Evolutionary conservation across 2,329 filamentous ascomycete genomes (phyloP).

Genomic region (Cytospora piceicola): DNA sequence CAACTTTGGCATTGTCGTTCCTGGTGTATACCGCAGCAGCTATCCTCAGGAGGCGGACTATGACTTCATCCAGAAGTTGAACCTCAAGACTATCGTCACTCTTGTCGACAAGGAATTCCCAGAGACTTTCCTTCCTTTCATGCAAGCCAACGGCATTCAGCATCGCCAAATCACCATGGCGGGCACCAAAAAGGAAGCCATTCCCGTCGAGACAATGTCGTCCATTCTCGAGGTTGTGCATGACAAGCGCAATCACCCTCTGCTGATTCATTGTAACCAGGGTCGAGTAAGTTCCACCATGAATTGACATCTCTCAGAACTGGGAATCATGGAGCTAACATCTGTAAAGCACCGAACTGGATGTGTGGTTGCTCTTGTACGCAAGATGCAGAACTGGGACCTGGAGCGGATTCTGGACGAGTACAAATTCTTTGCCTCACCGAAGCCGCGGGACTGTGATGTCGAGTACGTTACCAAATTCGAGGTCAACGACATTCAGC

Average conservation of each 20-base stretch:
- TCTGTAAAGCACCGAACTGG: constrained; percentile 75
- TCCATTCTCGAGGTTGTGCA: constrained; percentile 73
- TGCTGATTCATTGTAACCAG: constrained; percentile 92
- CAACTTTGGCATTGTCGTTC: constrained; percentile 78
- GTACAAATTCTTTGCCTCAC: constrained; percentile 68
- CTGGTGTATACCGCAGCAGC: constrained; percentile 79
- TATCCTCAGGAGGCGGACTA: constrained; percentile 76
- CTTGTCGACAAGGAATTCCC: constrained; percentile 66
- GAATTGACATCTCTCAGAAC: neutral
- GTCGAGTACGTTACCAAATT: constrained; percentile 61
- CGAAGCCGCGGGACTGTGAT: constrained; percentile 64
- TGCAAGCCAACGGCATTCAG: constrained; percentile 67
- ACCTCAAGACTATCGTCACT: constrained; percentile 78
- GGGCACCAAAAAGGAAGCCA: constrained; percentile 83
- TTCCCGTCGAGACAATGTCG: constrained; percentile 68
- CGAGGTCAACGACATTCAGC: constrained; percentile 40
- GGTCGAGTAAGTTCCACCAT: constrained; percentile 64
- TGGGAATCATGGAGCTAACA: constrained; percentile 18
- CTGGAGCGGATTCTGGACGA: constrained; percentile 68
- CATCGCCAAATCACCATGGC: constrained; percentile 78
- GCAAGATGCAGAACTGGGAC: constrained; percentile 73
- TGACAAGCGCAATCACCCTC: constrained; percentile 73
- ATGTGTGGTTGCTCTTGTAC: constrained; percentile 80
- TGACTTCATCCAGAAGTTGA: constrained; percentile 67
- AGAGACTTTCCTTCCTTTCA: constrained; percentile 61